Evolutionary conservation across 2,329 filamentous ascomycete species (phyloP).

Genomic region (Cercospora zeae-maydis): DNA sequence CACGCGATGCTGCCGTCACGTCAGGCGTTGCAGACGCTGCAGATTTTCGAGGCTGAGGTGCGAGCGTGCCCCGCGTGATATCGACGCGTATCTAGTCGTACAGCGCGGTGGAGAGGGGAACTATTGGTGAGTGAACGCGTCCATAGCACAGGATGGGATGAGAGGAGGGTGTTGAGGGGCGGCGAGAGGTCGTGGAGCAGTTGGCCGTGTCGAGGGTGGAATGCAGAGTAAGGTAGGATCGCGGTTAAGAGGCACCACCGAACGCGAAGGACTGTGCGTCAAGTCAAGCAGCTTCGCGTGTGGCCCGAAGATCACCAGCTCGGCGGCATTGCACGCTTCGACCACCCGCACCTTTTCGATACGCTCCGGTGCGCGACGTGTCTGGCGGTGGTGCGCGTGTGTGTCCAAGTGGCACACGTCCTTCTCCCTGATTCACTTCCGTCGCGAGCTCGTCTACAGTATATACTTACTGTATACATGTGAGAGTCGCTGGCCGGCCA

Average conservation of each 20-base stretch:
- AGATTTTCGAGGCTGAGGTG: conserved; percentile 19
- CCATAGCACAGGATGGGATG: conserved; percentile 13
- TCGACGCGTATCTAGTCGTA: conserved; percentile 14
- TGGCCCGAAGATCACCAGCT: conserved; percentile 4
- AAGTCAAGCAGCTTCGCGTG: conserved; percentile 2
- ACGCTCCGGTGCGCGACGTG: neutral
- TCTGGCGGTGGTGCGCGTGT: neutral
- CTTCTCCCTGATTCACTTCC: neutral
- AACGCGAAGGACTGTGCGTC: conserved; percentile 9
- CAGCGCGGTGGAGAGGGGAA: conserved; percentile 9
- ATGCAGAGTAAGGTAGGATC: conserved; percentile 5
- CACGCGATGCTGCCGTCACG: conserved; percentile 23
- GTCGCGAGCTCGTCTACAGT: neutral
- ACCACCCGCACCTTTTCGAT: neutral
- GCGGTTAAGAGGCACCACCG: conserved; percentile 1
- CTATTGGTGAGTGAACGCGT: conserved; percentile 13
- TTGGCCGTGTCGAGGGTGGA: conserved; percentile 12
- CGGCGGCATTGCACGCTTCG: neutral
- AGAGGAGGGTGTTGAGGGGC: neutral
- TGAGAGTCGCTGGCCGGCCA: neutral
- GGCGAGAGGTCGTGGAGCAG: conserved; percentile 4
- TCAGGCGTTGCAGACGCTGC: conserved; percentile 11
- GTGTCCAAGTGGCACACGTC: neutral
- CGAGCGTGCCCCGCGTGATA: conserved; percentile 16
- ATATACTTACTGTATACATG: too few species aligned